Conservation (phyloP, 805 yeast species). For the Metschnikowia orientalis region DNA sequence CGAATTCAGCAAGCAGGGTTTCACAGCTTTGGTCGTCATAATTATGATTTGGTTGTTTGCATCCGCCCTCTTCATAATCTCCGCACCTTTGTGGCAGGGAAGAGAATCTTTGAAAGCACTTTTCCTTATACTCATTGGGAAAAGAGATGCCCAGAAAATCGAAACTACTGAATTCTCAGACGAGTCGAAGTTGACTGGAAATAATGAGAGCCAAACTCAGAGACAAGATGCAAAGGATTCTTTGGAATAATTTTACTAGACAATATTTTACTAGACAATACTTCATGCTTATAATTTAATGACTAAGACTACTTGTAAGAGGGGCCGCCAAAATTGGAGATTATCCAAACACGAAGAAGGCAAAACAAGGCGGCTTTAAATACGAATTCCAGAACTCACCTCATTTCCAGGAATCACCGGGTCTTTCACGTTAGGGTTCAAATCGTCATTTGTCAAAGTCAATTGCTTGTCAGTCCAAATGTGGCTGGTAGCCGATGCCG, state of each 20-base stretch:
- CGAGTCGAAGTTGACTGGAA: no score
- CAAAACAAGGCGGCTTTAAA: no score
- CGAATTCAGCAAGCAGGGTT: conserved; percentile 31
- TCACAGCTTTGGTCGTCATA: conserved; percentile 34
- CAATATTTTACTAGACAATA: background rate
- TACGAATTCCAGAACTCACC: conserved; percentile 61
- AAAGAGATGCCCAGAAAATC: conserved; percentile 1
- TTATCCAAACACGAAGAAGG: background rate
- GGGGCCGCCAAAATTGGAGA: background rate
- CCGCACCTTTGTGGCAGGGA: conserved; percentile 36
- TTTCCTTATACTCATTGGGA: conserved; percentile 2
- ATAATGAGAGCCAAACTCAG: no score
- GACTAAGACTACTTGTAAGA: background rate
- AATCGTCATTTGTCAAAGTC: conserved; percentile 53
- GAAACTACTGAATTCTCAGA: conserved; percentile 2
- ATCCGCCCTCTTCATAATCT: conserved; percentile 32
- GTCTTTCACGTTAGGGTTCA: conserved; percentile 62
- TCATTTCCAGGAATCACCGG: conserved; percentile 62
- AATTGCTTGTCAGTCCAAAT: conserved; percentile 88
- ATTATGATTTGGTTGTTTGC: conserved; percentile 34
- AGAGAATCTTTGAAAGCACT: conserved; percentile 13
- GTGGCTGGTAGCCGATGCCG: conserved; percentile 47
- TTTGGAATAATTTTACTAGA: background rate
- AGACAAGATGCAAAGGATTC: no score
- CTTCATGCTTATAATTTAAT: background rate